Evolutionary conservation across 192 early-diverging fungal species (phyloP), one percentile per base, ranked within the genome.

Genomic region (Backusella luteola): DNA sequence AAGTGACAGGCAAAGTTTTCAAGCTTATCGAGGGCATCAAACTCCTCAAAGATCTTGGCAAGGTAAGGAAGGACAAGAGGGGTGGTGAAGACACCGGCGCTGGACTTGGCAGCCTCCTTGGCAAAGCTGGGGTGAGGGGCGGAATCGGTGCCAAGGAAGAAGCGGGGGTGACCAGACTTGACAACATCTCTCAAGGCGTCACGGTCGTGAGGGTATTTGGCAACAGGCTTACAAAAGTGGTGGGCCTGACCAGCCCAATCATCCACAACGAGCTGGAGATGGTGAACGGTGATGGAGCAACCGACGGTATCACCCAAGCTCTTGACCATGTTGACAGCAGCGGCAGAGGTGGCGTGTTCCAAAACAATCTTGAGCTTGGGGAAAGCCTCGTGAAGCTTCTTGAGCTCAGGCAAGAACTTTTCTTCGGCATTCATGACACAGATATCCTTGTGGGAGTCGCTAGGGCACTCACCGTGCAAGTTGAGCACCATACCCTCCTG

Each of bases 161-260:
- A 99, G 2, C 96, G 89, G 17, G 95, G 95, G 79, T 97, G 97
- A 23, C 94, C 93, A 67, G 66, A 26, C 35, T 41, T 87, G 46
- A 97, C 84, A 11, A 96, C 88, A 14, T 93, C 89, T 23, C 92
- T 92, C 66, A 99, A 86, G 0, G 98, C 98, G 8, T 91, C 86
- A 11, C 98, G 91, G 78, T 99, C 98, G 63, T 90, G 89, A 12
- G 95, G 96, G 79, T 85, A 97, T 85, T 99, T 99, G 35, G 98
- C 98, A 26, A 99, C 98, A 35, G 98, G 98, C 85, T 99, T 99
- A 88, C 98, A 99, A 83, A 96, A 99, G 83, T 96, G 90, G 78
- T 99, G 98, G 72, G 91, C 92, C 77, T 95, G 90, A 6, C 97
- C 98, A 34, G 98, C 98, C 98, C 98, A 99, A 83, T 99, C 97